phyloP scores from a whole-genome alignment of 805 yeast species.

The Teunomyces pallodes region DNA sequence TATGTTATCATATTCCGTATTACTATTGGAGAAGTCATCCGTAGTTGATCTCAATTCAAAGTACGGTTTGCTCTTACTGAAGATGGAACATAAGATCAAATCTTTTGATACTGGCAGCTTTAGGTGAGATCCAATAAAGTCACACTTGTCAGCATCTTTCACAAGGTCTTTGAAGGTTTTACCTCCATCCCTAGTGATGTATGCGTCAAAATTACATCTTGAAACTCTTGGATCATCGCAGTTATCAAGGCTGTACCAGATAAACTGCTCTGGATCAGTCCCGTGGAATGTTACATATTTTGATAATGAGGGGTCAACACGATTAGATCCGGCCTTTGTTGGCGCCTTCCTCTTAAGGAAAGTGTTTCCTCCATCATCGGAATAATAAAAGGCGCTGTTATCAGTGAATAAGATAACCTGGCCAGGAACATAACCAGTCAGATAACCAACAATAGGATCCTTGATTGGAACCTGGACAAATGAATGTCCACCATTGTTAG shows the following conservation, averaged over 20 bases:
- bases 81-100: slow-evolving; percentile 63
- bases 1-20: slow-evolving; percentile 50
- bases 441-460: slow-evolving; percentile 50
- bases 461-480: slow-evolving; percentile 42
- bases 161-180: slow-evolving; percentile 52
- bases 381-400: slow-evolving; percentile 48
- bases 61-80: slow-evolving; percentile 26
- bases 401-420: slow-evolving; percentile 54
- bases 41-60: slow-evolving; percentile 43
- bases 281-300: slow-evolving; percentile 59
- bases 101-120: slow-evolving; percentile 32
- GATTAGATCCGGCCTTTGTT: slow-evolving; percentile 29
- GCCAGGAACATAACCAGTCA: slow-evolving; percentile 59
- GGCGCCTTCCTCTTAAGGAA: slow-evolving; percentile 54
- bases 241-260: slow-evolving; percentile 64
- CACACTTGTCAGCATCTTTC: slow-evolving; percentile 58
- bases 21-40: slow-evolving; percentile 49
- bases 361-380: slow-evolving; percentile 65
- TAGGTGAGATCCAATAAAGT: slow-evolving; percentile 60
- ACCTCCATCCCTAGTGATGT: slow-evolving; percentile 69
- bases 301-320: slow-evolving; percentile 19
- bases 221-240: slow-evolving; percentile 46
- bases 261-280: slow-evolving; percentile 51
- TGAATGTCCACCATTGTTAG: slow-evolving; percentile 65
- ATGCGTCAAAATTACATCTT: slow-evolving; percentile 59